These are phyloP conservation scores for Talaromyces sp. DNA, from an alignment of 2,329 filamentous ascomycete genomes.

Conservation along the genomic window DNA sequence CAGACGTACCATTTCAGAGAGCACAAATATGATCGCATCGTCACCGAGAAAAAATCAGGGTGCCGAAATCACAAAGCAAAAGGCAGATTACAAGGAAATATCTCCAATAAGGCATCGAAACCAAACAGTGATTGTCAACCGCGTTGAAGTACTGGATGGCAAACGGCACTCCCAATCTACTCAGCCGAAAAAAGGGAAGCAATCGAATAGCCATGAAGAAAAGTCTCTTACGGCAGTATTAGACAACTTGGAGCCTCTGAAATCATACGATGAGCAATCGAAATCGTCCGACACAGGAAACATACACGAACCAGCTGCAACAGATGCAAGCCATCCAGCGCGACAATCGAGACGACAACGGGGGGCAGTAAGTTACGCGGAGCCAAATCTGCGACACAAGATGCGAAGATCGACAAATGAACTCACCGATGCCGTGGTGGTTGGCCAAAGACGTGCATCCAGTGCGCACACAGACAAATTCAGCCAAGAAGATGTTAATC, in stretches of 20 bases:
- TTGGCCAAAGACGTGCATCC: constrained; percentile 5
- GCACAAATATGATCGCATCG: constrained; percentile 43
- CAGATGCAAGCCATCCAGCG: constrained; percentile 22
- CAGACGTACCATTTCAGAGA: constrained; percentile 33
- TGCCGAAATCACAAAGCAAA: background rate
- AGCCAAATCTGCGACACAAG: constrained; percentile 75
- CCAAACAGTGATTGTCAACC: background rate
- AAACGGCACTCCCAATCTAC: background rate
- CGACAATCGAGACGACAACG: constrained; percentile 64
- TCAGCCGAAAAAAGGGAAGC: constrained; percentile 2
- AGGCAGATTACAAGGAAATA: constrained; percentile 2
- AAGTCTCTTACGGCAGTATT: background rate
- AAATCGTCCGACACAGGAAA: background rate
- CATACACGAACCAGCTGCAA: constrained; percentile 22
- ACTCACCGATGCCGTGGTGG: constrained; percentile 64
- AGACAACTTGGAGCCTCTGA: background rate
- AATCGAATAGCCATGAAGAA: background rate
- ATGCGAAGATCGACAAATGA: constrained; percentile 77
- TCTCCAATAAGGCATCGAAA: background rate
- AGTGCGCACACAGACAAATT: background rate
- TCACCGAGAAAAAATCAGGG: constrained; percentile 21
- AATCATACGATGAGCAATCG: background rate
- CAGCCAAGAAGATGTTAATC: background rate
- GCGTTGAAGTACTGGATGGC: constrained; percentile 5
- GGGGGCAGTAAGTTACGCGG: constrained; percentile 70